Base-by-base conservation (phyloP, 768 basidiomycete species). In the Agaricus sinodeliciosus region DNA sequence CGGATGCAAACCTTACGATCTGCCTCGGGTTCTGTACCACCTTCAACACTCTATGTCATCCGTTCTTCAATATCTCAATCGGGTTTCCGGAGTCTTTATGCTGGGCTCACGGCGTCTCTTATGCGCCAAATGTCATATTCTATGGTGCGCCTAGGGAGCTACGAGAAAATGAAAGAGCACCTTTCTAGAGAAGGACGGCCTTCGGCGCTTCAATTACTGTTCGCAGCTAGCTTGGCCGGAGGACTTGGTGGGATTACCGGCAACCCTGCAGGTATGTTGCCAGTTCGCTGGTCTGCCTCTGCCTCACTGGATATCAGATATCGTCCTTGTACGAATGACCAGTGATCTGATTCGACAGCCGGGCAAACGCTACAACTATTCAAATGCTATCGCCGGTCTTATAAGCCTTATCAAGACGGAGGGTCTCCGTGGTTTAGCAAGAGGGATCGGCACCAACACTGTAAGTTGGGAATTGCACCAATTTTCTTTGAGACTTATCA, bases 71-170 rank as follows among this genome's bases (percentile, higher is more conserved):
- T 94, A 31, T 68, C 74, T 13, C 73, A 82, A 57, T 80, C 81
- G 16, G 91, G 92, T 57, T 63, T 90, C 57, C 76, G 76, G 52
- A 87, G 88, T 56, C 68, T 94, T 22, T 93, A 89, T 60, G 82
- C 85, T 9, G 92, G 92, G 19, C 76, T 93, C 31, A 82, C 84
- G 4, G 91, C 91, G 4, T 90, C 91, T 2, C 67, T 92, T 19
- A 73, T 93, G 66, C 79, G 92, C 48, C 92, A 94, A 69, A 92
- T 94, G 90, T 84, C 90, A 9, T 94, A 94, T 62, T 90, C 90
- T 0, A 80, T 94, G 43, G 88, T 91, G 49, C 82, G 92, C 28
- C 70, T 94, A 27, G 91, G 91, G 19, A 79, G 74, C 18, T 93
- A 94, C 62, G 92, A 94, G 61, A 80, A 82, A 48, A 74, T 88